A percentile compares a stretch with the other conserved stretches of the same genome.
These are phyloP conservation scores for Pseudohyphozyma bogoriensis DNA, from an alignment of 768 basidiomycete species.

Conservation along the genomic window DNA sequence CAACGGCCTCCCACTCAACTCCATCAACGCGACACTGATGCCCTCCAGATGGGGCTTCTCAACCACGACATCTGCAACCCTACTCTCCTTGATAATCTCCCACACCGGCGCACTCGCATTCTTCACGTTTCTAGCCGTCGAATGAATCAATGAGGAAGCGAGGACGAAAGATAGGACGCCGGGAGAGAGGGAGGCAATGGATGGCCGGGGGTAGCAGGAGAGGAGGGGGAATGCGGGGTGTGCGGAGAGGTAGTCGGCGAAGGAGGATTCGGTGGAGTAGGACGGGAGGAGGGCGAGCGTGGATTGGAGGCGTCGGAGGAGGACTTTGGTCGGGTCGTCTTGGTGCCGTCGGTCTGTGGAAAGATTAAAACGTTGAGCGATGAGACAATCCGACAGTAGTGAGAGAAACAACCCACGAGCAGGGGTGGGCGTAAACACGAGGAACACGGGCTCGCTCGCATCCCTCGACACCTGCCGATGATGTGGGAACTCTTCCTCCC, in stretches of 20 bases:
- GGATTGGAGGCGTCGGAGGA: conserved; percentile 5
- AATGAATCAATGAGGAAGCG: neutral
- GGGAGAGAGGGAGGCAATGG: conserved; percentile 1
- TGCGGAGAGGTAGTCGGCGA: conserved; percentile 1
- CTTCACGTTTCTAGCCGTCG: neutral
- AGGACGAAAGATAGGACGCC: conserved; percentile 7
- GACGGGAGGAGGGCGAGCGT: neutral
- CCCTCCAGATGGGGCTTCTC: conserved; percentile 1
- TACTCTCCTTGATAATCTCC: conserved; percentile 1
- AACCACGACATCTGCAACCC: conserved; percentile 4
- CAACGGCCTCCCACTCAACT: conserved; percentile 4
- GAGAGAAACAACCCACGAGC: neutral
- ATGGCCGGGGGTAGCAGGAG: neutral
- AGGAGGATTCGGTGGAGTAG: neutral
- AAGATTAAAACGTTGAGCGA: neutral
- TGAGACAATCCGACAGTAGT: neutral
- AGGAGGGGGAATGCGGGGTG: conserved; percentile 7
- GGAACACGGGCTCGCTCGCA: conserved; percentile 1
- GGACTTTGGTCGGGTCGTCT: neutral
- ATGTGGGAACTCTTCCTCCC: neutral
- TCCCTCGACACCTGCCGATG: conserved; percentile 11
- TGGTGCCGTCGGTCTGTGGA: neutral
- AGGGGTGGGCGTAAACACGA: conserved; percentile 8
- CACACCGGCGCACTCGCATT: neutral
- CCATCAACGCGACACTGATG: conserved; percentile 15